phyloP scores from a whole-genome alignment of 2,329 filamentous ascomycete species.

The Colletotrichum eremochloae region DNA sequence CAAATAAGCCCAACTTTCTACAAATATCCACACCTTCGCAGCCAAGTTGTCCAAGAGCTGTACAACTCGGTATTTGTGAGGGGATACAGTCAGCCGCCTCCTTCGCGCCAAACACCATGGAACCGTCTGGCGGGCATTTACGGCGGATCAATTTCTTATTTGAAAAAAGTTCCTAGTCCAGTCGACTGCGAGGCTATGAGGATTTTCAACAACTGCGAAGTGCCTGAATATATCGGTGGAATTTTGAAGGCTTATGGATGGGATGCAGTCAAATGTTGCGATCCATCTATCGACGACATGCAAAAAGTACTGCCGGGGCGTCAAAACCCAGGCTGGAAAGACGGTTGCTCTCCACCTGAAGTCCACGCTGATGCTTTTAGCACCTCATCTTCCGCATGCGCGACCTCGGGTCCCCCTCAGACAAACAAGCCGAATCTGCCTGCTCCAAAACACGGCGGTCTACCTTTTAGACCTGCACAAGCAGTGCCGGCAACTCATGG shows the following conservation, averaged over 20 bases:
- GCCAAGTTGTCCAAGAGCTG: neutral
- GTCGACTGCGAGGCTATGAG: slow-evolving; percentile 24
- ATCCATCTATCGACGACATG: neutral
- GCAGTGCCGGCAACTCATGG: neutral
- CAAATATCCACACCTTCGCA: neutral
- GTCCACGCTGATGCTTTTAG: fast-evolving
- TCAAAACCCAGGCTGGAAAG: neutral
- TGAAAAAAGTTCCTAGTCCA: neutral
- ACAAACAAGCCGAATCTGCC: neutral
- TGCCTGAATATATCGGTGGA: neutral
- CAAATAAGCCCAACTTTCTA: neutral
- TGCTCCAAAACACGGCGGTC: neutral
- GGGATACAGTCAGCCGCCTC: neutral
- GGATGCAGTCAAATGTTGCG: slow-evolving; percentile 4
- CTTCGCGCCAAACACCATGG: neutral
- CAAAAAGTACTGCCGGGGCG: neutral
- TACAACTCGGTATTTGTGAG: neutral
- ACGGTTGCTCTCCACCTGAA: too few relatives aligned
- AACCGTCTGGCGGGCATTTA: neutral
- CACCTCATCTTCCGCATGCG: neutral
- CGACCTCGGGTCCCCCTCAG: neutral
- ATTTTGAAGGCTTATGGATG: neutral
- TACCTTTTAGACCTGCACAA: neutral
- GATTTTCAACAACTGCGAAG: neutral
- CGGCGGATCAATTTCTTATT: neutral